phyloP scores from a whole-genome alignment of 768 basidiomycete genomes.

The Hebeloma cylindrosporum region DNA sequence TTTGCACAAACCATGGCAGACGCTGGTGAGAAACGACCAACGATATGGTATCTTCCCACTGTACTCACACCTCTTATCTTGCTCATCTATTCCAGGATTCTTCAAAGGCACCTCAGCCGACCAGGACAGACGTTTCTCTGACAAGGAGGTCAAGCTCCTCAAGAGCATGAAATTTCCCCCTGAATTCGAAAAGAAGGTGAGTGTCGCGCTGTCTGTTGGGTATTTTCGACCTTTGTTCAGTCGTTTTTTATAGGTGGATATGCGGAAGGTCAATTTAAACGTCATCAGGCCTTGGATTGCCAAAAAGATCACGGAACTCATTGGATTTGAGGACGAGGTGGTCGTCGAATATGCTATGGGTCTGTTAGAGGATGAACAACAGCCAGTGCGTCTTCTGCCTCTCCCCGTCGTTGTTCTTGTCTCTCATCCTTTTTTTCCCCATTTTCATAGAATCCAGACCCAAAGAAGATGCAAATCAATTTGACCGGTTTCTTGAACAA shows the following conservation, averaged over 20 bases:
- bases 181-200: conserved; percentile 84
- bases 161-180: conserved; percentile 89
- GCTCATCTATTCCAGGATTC: conserved; percentile 54
- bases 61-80: conserved; percentile 20
- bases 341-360: conserved; percentile 97
- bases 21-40: conserved; percentile 43
- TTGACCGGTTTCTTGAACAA: conserved; percentile 90
- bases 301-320: conserved; percentile 85
- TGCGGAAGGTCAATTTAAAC: conserved; percentile 90
- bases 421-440: not conserved
- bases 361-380: conserved; percentile 80
- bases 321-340: conserved; percentile 96
- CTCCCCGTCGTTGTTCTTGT: not conserved
- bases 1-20: conserved; percentile 49
- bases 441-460: conserved; percentile 72
- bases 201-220: too few species aligned
- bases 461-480: conserved; percentile 94
- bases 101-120: conserved; percentile 91
- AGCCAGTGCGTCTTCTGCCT: conserved; percentile 59
- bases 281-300: conserved; percentile 96
- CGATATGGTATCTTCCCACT: conserved; percentile 25
- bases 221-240: too few species aligned
- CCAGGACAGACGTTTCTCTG: conserved; percentile 90
- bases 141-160: conserved; percentile 90
- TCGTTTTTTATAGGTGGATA: conserved; percentile 83